Evolutionary conservation across 306 rosid genomes (phyloP), one percentile per base, ranked within the genome.

Genomic region (Lablab purpureus): DNA sequence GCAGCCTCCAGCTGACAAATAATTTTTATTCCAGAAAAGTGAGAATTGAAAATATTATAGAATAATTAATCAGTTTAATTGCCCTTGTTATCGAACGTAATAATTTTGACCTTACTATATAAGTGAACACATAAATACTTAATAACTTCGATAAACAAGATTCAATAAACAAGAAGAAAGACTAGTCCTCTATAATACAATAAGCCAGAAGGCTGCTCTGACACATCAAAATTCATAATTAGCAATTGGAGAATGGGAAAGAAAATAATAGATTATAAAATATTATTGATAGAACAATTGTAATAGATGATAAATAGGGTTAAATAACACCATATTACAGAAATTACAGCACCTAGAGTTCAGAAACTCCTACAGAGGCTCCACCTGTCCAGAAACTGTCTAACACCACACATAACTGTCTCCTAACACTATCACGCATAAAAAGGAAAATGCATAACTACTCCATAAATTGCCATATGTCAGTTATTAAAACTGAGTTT

Each of bases 1-100:
- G 97, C 97, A 81, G 97, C 97, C 82, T 92, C 97, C 73, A 89
- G 76, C 97, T 92, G 86, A 70, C 74, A 76, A 68, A 68, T 43
- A 41, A 75, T 41, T 73, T 72, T 47, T 71, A 78, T 70, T 75
- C 81, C 79, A 27, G 79, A 25, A 43, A 76, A 64, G 65, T 56
- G 74, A 82, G 58, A 76, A 30, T 37, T 46, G 50, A n/a, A 64
- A 52, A 55, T 51, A 73, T 14, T 68, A 78, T 74, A 76, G 66
- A 46, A 45, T 27, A 80, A 12, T 49, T 37, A 30, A 59, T 34
- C 9, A 46, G 12, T 6, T 58, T 28, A 49, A 62, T 27, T 28
- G 41, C 49, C 78, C 65, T 71, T 47, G 34, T 79, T 23, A 37
- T 50, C 46, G 32, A 72, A 75, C 71, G 49, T 27, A 75, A 49